A percentile compares a stretch with the other conserved stretches of the same genome.
phyloP scores from a whole-genome alignment of 331 rosid species.

The Phaseolus coccineus region DNA sequence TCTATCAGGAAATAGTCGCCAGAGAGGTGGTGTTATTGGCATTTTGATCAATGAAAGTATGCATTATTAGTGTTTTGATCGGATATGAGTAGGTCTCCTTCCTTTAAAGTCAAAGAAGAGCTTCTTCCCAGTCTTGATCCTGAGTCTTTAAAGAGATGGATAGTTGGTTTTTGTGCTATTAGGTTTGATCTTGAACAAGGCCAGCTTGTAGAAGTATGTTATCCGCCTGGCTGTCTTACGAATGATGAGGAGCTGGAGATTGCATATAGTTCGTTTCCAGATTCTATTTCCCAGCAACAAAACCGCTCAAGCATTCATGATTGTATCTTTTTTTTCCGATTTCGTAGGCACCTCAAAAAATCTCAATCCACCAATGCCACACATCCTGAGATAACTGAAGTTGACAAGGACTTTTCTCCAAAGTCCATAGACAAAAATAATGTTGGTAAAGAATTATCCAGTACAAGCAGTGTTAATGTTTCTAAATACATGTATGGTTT shows the following conservation, averaged over 20 bases:
- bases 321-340: constrained; percentile 83
- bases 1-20: constrained; percentile 46
- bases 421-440: constrained; percentile 45
- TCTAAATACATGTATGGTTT: constrained; percentile 79
- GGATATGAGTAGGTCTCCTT: constrained; percentile 85
- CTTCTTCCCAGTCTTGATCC: constrained; percentile 70
- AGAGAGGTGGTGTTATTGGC: constrained; percentile 45
- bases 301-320: constrained; percentile 88
- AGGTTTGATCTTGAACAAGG: constrained; percentile 96
- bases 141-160: constrained; percentile 74
- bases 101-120: constrained; percentile 76
- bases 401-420: constrained; percentile 50
- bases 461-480: constrained; percentile 39
- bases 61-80: constrained; percentile 31
- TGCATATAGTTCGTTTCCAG: constrained; percentile 84
- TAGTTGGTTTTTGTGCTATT: constrained; percentile 78
- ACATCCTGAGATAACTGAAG: constrained; percentile 52
- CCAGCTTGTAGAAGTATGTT: constrained; percentile 88
- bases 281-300: constrained; percentile 87
- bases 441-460: constrained; percentile 50
- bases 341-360: constrained; percentile 54
- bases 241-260: constrained; percentile 86
- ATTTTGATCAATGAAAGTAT: constrained; percentile 44
- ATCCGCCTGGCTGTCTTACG: constrained; percentile 77
- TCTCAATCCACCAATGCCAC: constrained; percentile 52